Evolutionary conservation across 352 stramenopile genomes (phyloP), one percentile per base, ranked within the genome.

Genomic region (Globisporangium echinulatum): DNA sequence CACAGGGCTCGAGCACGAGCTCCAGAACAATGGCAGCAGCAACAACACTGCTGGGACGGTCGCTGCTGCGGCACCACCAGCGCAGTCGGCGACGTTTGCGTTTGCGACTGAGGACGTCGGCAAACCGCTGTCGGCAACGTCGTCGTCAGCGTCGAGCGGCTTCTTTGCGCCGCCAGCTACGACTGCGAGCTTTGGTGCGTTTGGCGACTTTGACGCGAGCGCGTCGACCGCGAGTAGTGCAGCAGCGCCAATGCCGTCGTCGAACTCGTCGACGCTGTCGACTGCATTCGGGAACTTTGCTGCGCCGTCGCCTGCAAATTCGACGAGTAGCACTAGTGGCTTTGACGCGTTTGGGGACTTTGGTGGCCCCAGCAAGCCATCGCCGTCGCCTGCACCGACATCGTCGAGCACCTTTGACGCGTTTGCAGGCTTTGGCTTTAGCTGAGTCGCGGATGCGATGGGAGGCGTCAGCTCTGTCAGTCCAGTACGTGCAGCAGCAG

Each of bases 1-100:
- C 56, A 52, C 68, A 8, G 58, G 56, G 9, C 71, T 76, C 50
- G 83, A 91, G 63, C 39, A 48, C 11, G 71, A 90, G 64, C 59
- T 92, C 37, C 67, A 86, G 57, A 59, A 51, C 10, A 40, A n/a
- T 13, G 49, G n/a, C 49, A 54, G 49, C 25, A n/a, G 5, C 5
- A 36, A 2, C 15, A 25, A 36, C 15, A 6, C 7, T 9, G 47
- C 15, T 1, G 59, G 73, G n/a, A 43, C 73, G 17, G 40, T 44
- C 3, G 40, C 40, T 44, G 40, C 40, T 44, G 40, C 40, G 7
- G 3, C 40, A 44, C 40, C 40, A 14, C 7, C 40, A 14, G 40
- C 40, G 40, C 11, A 8, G 40, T 44, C 40, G 40, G 11, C 11
- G 40, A 33, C 25, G 2, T 33, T 33, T 33, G 25, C 25, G 25